phyloP scores from a whole-genome alignment of 495 filamentous ascomycete genomes.

The Lindgomyces ingoldianus region DNA sequence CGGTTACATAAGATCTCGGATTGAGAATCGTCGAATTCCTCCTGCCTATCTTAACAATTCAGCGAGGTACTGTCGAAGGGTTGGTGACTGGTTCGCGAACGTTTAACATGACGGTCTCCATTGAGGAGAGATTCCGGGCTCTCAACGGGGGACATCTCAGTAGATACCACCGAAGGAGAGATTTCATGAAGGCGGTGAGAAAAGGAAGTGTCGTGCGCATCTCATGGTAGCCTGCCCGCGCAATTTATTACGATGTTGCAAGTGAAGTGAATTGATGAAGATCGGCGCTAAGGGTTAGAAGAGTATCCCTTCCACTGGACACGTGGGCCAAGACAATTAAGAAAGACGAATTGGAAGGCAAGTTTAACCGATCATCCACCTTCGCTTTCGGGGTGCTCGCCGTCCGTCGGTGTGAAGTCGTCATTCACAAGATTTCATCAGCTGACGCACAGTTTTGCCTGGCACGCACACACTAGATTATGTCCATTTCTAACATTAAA shows the following conservation, averaged over 20 bases:
- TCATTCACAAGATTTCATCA: no score
- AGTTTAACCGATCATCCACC: no score
- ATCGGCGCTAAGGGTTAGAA: not conserved
- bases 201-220: not conserved
- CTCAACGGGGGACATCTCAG: conserved; percentile 24
- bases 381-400: no score
- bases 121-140: conserved; percentile 16
- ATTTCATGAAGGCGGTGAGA: conserved; percentile 1
- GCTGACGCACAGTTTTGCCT: no score
- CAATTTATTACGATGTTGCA: not conserved
- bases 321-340: no score
- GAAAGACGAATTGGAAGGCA: no score
- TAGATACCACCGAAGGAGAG: not conserved
- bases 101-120: conserved; percentile 16
- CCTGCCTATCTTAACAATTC: conserved; percentile 14
- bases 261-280: not conserved
- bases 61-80: not conserved
- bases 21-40: conserved; percentile 38
- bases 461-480: no score
- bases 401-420: no score
- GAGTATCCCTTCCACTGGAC: conserved; percentile 5
- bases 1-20: conserved; percentile 31
- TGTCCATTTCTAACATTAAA: no score
- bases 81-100: conserved; percentile 1
- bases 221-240: not conserved